Evolutionary conservation across 805 yeast species (phyloP), one percentile per base, ranked within the genome.

Genomic region (Wickerhamiella alocasiicola): DNA sequence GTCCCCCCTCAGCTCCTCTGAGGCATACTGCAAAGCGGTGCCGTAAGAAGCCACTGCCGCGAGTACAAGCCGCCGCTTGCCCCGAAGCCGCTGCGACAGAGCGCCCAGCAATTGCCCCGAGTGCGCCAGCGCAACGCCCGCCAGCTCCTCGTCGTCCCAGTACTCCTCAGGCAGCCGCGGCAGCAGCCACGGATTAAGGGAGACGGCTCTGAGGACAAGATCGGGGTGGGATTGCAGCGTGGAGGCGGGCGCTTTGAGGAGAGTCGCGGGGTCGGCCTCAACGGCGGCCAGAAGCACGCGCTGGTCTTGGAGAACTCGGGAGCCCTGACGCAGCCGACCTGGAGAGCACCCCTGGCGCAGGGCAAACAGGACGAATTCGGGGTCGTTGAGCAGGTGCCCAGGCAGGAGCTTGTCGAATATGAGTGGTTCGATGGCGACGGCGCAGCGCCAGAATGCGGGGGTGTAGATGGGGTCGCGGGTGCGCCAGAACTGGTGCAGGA

Each of bases 21-120:
- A n/a, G 4, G 41, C 41, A 21, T 30, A 20, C 18, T 30, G 28
- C 9, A 37, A 35, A 6, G 41, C 35, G 12, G 20, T 11, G 4
- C 41, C 41, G 24, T 24, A 30, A 11, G 7, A 7, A 5, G 29
- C n/a, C 4, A 37, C 41, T 5, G 41, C 41, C 12, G 11, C 5
- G 12, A 4, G 12, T 11, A 36, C 39, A n/a, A 36, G 26, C 9
- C 20, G 18, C 3, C 21, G 33, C 5, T 36, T 24, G 15, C 13
- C 13, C 17, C 15, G 33, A 15, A 36, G 19, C 3, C 26, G 24
- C 3, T 20, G 16, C 6, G 26, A 12, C 20, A 29, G 20, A 9
- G 28, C 16, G 11, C 39, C 39, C 5, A 36, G 32, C 15, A 29
- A 17, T 17, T 36, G 39, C 11, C 39, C 39, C 6, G 33, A 12